Conservation (phyloP, 169 alveolate genomes). For the Babesia divergens region DNA sequence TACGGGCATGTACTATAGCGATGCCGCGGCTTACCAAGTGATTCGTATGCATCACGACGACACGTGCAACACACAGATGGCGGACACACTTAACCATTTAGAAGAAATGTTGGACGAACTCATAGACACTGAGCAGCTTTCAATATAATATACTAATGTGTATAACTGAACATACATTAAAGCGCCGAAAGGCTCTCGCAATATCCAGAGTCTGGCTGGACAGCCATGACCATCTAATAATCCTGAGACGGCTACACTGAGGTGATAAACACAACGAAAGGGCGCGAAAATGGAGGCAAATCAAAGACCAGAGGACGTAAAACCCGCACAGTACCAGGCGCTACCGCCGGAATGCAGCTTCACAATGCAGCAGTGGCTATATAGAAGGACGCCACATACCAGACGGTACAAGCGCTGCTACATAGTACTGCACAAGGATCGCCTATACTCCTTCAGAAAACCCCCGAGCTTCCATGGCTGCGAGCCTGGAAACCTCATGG, state of each 20-base stretch:
- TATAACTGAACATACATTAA: too few species aligned
- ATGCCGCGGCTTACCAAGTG: conserved; percentile 13
- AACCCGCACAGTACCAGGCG: background rate
- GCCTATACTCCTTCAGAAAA: conserved; percentile 49
- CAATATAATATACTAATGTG: too few species aligned
- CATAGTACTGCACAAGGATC: conserved; percentile 49
- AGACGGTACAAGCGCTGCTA: conserved; percentile 55
- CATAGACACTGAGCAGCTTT: too few species aligned
- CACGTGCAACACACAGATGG: background rate
- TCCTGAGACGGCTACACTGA: too few species aligned
- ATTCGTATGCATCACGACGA: conserved; percentile 26
- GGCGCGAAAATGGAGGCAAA: background rate
- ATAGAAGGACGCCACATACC: conserved; percentile 48
- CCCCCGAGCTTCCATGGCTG: conserved; percentile 26
- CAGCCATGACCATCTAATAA: too few species aligned
- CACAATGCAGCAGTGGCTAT: conserved; percentile 69
- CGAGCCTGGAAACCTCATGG: conserved; percentile 13
- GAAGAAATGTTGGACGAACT: conserved; percentile 17
- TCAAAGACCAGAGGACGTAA: background rate
- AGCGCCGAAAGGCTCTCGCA: too few species aligned
- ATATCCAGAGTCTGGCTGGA: too few species aligned
- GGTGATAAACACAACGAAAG: too few species aligned
- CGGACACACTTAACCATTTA: background rate
- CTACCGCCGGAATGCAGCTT: conserved; percentile 56
- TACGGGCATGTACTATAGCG: conserved; percentile 45